phyloP scores from a whole-genome alignment of 2,329 filamentous ascomycete genomes.

The Didymosphaeria variabile region DNA sequence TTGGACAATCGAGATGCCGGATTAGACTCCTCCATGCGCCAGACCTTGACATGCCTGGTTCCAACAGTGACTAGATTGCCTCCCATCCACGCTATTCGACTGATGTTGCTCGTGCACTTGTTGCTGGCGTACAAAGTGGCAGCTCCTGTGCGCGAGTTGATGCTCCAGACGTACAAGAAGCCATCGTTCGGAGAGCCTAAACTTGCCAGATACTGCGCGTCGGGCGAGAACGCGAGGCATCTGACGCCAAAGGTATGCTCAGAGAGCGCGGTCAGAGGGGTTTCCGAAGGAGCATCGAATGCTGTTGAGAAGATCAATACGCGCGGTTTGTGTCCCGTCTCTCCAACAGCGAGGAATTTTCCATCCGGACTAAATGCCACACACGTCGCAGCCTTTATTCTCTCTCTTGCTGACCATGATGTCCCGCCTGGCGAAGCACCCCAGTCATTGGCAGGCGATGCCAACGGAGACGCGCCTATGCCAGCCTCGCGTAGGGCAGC shows the following conservation, averaged over 20 bases:
- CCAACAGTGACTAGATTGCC: constrained; percentile 84
- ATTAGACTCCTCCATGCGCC: constrained; percentile 78
- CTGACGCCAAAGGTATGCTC: constrained; percentile 92
- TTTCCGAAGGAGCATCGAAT: constrained; percentile 79
- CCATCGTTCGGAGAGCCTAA: constrained; percentile 91
- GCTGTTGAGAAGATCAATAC: constrained; percentile 87
- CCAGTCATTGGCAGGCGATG: constrained; percentile 61
- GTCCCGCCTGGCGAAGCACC: constrained; percentile 70
- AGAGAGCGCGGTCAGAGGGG: constrained; percentile 82
- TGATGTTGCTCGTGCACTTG: constrained; percentile 87
- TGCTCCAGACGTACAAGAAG: constrained; percentile 89
- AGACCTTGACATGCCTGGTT: constrained; percentile 91
- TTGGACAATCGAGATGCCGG: constrained; percentile 63
- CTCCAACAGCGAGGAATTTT: constrained; percentile 87
- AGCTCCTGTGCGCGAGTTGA: constrained; percentile 82
- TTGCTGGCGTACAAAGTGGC: constrained; percentile 86
- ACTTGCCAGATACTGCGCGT: constrained; percentile 86
- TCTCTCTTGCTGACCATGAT: constrained; percentile 87
- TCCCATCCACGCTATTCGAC: constrained; percentile 91
- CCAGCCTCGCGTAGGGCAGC: constrained; percentile 60
- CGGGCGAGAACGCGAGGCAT: constrained; percentile 86
- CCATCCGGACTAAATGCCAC: constrained; percentile 88
- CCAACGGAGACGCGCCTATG: constrained; percentile 53
- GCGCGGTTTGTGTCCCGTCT: constrained; percentile 92
- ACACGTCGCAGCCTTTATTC: constrained; percentile 93